Conservation (phyloP, 768 basidiomycete genomes). For the Hericium erinaceus region DNA sequence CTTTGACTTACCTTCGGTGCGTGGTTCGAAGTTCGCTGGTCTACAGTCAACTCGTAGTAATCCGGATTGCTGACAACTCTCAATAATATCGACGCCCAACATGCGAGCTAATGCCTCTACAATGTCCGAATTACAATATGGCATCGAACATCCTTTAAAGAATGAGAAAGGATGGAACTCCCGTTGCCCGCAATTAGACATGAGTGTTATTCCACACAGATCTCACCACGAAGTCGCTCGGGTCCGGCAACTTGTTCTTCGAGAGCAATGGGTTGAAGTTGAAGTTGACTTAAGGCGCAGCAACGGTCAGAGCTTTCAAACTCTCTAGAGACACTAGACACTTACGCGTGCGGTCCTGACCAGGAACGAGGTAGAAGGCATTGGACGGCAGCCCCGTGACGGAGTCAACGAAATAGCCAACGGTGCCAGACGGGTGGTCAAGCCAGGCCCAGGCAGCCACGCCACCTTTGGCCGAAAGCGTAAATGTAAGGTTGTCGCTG, state of each 20-base stretch:
- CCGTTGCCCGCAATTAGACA: background rate
- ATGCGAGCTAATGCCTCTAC: too few relatives aligned
- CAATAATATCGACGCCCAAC: too few relatives aligned
- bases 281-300: conserved; percentile 29
- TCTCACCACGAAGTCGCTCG: conserved; percentile 36
- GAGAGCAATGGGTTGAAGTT: conserved; percentile 31
- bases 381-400: conserved; percentile 34
- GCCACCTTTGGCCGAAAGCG: conserved; percentile 41
- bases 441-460: conserved; percentile 54
- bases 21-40: too few relatives aligned
- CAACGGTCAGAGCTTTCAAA: background rate
- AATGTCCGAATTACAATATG: too few relatives aligned
- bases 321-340: background rate
- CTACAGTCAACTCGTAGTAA: too few relatives aligned
- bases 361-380: conserved; percentile 48
- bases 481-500: conserved; percentile 33
- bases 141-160: too few relatives aligned
- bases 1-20: too few relatives aligned
- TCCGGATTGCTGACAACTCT: too few relatives aligned
- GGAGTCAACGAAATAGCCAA: conserved; percentile 42
- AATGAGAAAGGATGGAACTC: too few relatives aligned
- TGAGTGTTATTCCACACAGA: conserved; percentile 50
- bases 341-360: conserved; percentile 42
- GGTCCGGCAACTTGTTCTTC: conserved; percentile 25
- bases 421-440: conserved; percentile 45